Evolutionary conservation across 2,329 filamentous ascomycete genomes (phyloP).

Genomic region (Camptophora hylomeconis): DNA sequence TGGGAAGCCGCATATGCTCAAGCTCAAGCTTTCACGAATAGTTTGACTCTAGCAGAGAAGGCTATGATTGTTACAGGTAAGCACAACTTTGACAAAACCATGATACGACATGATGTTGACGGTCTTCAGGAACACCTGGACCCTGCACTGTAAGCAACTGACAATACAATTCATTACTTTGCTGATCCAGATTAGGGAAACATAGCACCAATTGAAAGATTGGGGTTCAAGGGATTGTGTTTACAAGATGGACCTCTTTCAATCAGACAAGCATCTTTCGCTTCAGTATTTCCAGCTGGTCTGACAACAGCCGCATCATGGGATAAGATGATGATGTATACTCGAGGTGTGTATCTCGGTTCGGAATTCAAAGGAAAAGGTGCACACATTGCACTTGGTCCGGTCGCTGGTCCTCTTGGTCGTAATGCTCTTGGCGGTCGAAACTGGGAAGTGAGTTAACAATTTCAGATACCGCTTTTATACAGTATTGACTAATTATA

Average conservation of each 20-base stretch:
- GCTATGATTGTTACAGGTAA: too few species aligned
- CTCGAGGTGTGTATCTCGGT: constrained; percentile 22
- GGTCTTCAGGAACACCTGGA: too few species aligned
- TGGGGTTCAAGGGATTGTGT: constrained; percentile 22
- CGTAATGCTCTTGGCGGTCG: constrained; percentile 27
- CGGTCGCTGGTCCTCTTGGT: constrained; percentile 27
- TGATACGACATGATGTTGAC: too few species aligned
- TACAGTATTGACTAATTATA: too few species aligned
- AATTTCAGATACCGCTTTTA: too few species aligned
- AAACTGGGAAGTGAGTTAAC: constrained; percentile 38
- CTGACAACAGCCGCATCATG: constrained; percentile 24
- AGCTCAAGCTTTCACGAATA: constrained; percentile 26
- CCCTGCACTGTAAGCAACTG: too few species aligned
- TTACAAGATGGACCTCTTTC: constrained; percentile 12
- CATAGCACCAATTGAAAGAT: constrained; percentile 20
- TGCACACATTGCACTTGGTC: constrained; percentile 29
- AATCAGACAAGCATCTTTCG: constrained; percentile 9
- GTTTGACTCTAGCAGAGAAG: constrained; percentile 31
- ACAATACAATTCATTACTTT: not conserved
- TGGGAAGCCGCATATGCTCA: constrained; percentile 26
- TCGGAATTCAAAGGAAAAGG: constrained; percentile 30
- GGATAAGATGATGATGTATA: constrained; percentile 24
- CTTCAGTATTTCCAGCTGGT: constrained; percentile 17
- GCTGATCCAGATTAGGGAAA: constrained; percentile 11
- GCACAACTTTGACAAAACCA: too few species aligned